Conservation (phyloP, 2,329 filamentous ascomycete genomes). For the Trichoderma afroharzianum region DNA sequence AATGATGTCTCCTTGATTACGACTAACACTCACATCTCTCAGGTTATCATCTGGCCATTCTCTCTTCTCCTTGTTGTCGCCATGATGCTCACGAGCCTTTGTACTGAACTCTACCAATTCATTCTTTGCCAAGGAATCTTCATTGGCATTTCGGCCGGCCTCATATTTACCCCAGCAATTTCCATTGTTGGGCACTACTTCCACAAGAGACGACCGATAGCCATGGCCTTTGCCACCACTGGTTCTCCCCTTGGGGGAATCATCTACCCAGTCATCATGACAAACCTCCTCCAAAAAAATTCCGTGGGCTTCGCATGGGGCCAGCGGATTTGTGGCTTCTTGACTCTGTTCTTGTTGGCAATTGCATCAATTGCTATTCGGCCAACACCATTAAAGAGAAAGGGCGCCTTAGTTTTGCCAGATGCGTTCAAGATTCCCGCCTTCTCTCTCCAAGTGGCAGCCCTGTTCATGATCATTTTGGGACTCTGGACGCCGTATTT, state of each 20-base stretch:
- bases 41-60: conserved; percentile 3
- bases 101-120: conserved; percentile 2
- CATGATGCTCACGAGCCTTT: conserved; percentile 12
- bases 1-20: background rate
- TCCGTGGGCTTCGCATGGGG: background rate
- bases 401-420: background rate
- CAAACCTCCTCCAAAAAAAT: background rate
- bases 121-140: conserved; percentile 9
- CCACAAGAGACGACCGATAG: background rate
- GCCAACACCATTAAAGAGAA: background rate
- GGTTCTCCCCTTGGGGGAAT: conserved; percentile 5
- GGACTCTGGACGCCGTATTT: conserved; percentile 5
- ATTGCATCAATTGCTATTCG: conserved; percentile 3
- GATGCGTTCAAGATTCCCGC: background rate
- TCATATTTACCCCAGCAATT: conserved; percentile 1
- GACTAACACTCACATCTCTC: background rate
- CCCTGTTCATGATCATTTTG: background rate
- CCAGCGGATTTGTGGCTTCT: background rate
- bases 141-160: background rate
- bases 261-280: conserved; percentile 8
- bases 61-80: background rate
- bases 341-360: background rate
- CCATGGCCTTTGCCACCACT: conserved; percentile 4
- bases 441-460: conserved; percentile 8
- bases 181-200: conserved; percentile 6